A percentile compares a stretch with the other conserved stretches of the same genome.
These are phyloP conservation scores for Austroboletus eburneus DNA, from an alignment of 768 basidiomycete genomes.

Conservation along the genomic window DNA sequence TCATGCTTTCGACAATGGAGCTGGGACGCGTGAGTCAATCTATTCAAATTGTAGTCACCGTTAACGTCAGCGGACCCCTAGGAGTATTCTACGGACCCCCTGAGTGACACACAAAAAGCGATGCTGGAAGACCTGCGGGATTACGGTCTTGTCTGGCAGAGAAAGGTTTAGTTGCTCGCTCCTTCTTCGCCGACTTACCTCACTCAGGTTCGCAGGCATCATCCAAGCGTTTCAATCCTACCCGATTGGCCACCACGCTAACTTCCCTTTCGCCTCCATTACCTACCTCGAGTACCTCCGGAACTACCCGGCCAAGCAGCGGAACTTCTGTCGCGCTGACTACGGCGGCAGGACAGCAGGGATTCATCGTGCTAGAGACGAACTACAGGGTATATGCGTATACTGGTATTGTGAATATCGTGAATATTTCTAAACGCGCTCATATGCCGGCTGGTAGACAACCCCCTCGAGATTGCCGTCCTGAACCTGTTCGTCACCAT, in stretches of 20 bases:
- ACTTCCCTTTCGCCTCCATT: slow-evolving; percentile 86
- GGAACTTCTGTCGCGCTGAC: slow-evolving; percentile 32
- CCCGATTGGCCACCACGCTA: slow-evolving; percentile 89
- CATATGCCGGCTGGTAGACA: slow-evolving; percentile 51
- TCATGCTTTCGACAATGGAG: slow-evolving; percentile 97
- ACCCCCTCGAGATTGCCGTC: slow-evolving; percentile 94
- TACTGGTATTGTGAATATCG: slow-evolving; percentile 56
- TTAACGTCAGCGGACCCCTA: slow-evolving; percentile 27
- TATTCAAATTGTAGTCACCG: background rate
- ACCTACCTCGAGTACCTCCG: slow-evolving; percentile 45
- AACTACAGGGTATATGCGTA: slow-evolving; percentile 99
- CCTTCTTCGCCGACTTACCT: slow-evolving; percentile 8
- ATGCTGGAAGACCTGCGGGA: slow-evolving; percentile 91
- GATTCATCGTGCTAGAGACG: slow-evolving; percentile 95
- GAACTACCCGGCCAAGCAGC: slow-evolving; percentile 13
- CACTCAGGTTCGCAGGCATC: slow-evolving; percentile 43
- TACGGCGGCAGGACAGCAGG: slow-evolving; percentile 62
- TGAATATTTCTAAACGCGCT: slow-evolving; percentile 5
- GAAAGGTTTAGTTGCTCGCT: slow-evolving; percentile 47
- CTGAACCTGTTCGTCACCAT: slow-evolving; percentile 90
- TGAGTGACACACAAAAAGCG: slow-evolving; percentile 75
- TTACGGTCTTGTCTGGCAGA: slow-evolving; percentile 92
- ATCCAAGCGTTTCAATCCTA: slow-evolving; percentile 86
- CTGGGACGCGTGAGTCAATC: slow-evolving; percentile 67
- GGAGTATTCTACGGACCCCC: slow-evolving; percentile 85